phyloP scores from a whole-genome alignment of 202 grass and related monocot genomes.

The Schoenoplectus tabernaemontani region DNA sequence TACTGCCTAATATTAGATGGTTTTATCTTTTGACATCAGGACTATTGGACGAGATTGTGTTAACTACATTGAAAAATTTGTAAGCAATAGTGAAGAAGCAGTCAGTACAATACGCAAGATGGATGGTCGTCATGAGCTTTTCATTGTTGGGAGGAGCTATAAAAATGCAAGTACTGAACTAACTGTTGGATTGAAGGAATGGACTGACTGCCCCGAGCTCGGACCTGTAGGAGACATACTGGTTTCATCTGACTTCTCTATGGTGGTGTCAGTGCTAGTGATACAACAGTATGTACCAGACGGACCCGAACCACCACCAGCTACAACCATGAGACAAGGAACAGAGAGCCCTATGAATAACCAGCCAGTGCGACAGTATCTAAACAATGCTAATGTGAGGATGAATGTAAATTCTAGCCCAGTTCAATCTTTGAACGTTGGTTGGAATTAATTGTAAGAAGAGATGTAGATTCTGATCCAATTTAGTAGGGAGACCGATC shows the following conservation, averaged over 20 bases:
- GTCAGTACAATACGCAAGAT: constrained; percentile 48
- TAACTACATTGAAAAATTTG: constrained; percentile 33
- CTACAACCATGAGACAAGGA: constrained; percentile 1
- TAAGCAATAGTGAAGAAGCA: constrained; percentile 58
- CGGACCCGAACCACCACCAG: not conserved
- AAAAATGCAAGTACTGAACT: constrained; percentile 38
- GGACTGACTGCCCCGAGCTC: constrained; percentile 71
- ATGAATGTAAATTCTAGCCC: constrained; percentile 17
- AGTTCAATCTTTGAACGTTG: constrained; percentile 16
- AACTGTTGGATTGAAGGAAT: constrained; percentile 49
- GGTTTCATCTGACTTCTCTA: constrained; percentile 66
- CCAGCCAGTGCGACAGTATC: constrained; percentile 47
- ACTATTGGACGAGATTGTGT: constrained; percentile 28
- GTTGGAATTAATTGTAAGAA: constrained; percentile 32
- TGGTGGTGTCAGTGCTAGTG: constrained; percentile 54
- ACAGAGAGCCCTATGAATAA: not conserved
- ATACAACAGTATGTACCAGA: constrained; percentile 66
- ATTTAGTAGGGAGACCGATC: constrained; percentile 5
- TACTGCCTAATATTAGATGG: not conserved
- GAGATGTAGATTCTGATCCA: not conserved
- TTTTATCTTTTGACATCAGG: not conserved
- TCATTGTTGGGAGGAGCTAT: constrained; percentile 59
- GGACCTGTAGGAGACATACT: constrained; percentile 85
- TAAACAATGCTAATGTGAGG: constrained; percentile 60
- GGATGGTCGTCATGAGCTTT: constrained; percentile 47